Percentiles rank a stretch among this genome's conserved stretches.
Evolutionary conservation across 2,329 filamentous ascomycete species (phyloP).

Genomic region (Dothistroma septosporum): DNA sequence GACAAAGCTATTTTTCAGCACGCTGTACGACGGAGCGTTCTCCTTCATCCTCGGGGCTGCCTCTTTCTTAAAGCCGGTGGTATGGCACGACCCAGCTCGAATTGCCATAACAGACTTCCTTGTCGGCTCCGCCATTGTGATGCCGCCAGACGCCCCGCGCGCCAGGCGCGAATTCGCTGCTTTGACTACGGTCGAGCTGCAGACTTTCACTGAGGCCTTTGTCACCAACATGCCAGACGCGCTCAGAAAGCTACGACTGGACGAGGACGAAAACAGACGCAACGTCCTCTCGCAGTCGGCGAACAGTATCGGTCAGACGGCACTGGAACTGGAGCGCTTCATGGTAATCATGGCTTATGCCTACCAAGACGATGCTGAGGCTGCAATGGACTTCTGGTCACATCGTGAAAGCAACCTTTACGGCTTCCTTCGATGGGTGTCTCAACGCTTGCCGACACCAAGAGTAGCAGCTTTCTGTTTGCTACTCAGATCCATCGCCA

Average conservation of each 20-base stretch:
- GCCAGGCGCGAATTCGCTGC: conserved; percentile 70
- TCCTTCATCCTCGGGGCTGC: conserved; percentile 86
- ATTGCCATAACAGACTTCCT: conserved; percentile 77
- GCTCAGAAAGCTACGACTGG: conserved; percentile 74
- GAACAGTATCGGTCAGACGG: conserved; percentile 35
- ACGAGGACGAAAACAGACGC: conserved; percentile 80
- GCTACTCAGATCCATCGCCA: conserved; percentile 84
- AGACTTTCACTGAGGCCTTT: conserved; percentile 84
- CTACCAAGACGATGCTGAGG: conserved; percentile 79
- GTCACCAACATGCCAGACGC: conserved; percentile 95
- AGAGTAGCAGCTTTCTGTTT: conserved; percentile 94
- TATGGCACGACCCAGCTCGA: conserved; percentile 85
- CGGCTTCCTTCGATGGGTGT: conserved; percentile 97
- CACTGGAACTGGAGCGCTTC: conserved; percentile 73
- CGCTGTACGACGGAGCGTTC: conserved; percentile 78
- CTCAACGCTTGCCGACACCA: conserved; percentile 89
- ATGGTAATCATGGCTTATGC: conserved; percentile 87
- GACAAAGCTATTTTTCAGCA: conserved; percentile 66
- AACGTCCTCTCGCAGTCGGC: conserved; percentile 39
- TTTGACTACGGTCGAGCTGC: conserved; percentile 73
- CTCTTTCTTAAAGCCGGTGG: conserved; percentile 71
- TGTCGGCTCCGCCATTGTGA: conserved; percentile 69
- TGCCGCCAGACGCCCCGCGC: conserved; percentile 61
- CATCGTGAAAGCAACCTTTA: conserved; percentile 90
- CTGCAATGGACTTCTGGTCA: conserved; percentile 84